Percentiles rank a stretch among this genome's conserved stretches.
Conservation (phyloP, 1,139 yeast genomes). For the Yamadazyma blattariae region DNA sequence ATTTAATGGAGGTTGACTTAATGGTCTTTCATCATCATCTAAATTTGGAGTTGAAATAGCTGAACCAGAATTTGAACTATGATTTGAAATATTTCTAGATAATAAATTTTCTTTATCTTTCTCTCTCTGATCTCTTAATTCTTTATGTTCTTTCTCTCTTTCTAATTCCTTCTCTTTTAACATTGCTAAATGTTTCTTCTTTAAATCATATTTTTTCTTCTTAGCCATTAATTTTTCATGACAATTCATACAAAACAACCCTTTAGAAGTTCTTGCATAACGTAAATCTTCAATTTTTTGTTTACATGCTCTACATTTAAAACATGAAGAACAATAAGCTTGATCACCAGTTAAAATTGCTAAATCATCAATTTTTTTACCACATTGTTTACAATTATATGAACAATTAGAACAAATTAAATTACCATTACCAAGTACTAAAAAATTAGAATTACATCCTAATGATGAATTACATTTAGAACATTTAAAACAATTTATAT, state of each 20-base stretch:
- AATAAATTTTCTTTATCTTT: neutral
- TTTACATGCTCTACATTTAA: constrained; percentile 87
- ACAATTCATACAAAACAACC: constrained; percentile 90
- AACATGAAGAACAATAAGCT: constrained; percentile 91
- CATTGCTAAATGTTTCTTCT: constrained; percentile 31
- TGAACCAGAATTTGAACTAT: neutral
- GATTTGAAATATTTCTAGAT: neutral
- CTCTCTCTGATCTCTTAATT: too few relatives aligned
- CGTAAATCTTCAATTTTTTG: constrained; percentile 83
- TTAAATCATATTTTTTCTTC: constrained; percentile 52
- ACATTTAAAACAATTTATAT: constrained; percentile 86
- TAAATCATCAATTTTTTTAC: constrained; percentile 86
- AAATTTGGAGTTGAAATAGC: constrained; percentile 1
- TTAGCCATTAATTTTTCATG: constrained; percentile 81
- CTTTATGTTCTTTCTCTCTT: constrained; percentile 7
- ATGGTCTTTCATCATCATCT: constrained; percentile 13
- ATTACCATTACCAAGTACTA: constrained; percentile 90
- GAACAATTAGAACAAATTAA: constrained; percentile 89
- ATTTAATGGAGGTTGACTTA: too few relatives aligned
- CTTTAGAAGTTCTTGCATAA: constrained; percentile 92
- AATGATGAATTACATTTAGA: constrained; percentile 74
- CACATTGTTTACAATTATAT: constrained; percentile 84
- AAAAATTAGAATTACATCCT: constrained; percentile 85
- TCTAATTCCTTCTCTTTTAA: constrained; percentile 5
- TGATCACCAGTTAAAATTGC: constrained; percentile 96